Conservation (phyloP, 345 rosid genomes). For the Salix udensis region DNA sequence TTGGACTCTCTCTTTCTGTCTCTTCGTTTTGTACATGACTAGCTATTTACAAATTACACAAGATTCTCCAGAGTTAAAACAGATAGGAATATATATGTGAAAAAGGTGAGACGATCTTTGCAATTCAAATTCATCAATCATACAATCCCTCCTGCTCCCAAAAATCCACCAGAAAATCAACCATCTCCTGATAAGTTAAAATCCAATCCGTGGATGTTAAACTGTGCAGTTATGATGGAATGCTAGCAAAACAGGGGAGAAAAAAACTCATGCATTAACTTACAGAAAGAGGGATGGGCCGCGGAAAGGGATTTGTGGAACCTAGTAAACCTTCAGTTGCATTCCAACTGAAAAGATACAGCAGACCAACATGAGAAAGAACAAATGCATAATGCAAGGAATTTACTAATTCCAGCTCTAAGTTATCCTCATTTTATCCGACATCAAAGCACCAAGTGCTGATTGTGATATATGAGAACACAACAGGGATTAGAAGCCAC, state of each 20-base stretch:
- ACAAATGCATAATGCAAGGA: not conserved
- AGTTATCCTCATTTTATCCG: not conserved
- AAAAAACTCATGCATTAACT: conserved; percentile 13
- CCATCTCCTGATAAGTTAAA: conserved; percentile 22
- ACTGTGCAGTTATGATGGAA: not conserved
- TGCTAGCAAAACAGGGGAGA: not conserved
- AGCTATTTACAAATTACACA: conserved; percentile 26
- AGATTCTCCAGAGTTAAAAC: not conserved
- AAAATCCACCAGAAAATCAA: conserved; percentile 26
- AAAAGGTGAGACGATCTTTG: not conserved
- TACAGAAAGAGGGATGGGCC: conserved; percentile 71
- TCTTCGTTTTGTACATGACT: not conserved
- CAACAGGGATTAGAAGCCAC: not conserved
- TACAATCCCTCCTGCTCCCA: conserved; percentile 35
- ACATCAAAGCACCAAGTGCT: not conserved
- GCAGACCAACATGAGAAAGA: not conserved
- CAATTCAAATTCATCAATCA: conserved; percentile 15
- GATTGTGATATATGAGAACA: not conserved
- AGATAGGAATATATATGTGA: not conserved
- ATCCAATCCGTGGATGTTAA: not conserved
- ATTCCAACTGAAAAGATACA: conserved; percentile 45
- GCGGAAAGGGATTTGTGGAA: conserved; percentile 52
- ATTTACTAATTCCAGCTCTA: not conserved
- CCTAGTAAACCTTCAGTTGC: conserved; percentile 63
- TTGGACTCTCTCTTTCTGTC: not conserved